Evolutionary conservation across 108 stramenopile genomes (phyloP).

Genomic region (Aurantiochytrium sp.): DNA sequence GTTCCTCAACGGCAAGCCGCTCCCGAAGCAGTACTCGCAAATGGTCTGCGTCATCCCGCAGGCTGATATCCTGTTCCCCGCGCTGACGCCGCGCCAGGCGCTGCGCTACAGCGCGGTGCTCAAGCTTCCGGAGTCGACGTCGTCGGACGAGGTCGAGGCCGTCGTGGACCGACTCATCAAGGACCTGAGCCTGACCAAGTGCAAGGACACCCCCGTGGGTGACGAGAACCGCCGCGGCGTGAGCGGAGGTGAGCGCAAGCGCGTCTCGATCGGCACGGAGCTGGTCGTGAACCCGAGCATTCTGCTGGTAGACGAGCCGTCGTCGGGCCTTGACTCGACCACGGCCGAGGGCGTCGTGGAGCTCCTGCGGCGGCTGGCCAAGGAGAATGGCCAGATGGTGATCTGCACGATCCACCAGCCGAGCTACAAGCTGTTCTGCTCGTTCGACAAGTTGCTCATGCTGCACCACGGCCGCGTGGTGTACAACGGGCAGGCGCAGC

Average conservation of each 20-base stretch:
- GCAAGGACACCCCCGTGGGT: not conserved
- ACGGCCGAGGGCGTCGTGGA: conserved; percentile 64
- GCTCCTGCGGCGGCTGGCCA: conserved; percentile 31
- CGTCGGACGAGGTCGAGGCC: not conserved
- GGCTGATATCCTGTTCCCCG: conserved; percentile 49
- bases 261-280: conserved; percentile 44
- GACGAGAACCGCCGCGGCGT: conserved; percentile 33
- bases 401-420: conserved; percentile 82
- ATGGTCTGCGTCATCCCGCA: conserved; percentile 45
- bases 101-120: conserved; percentile 35
- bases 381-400: conserved; percentile 55
- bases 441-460: conserved; percentile 71
- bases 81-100: conserved; percentile 40
- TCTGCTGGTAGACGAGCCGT: conserved; percentile 51
- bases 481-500: conserved; percentile 69
- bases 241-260: conserved; percentile 47
- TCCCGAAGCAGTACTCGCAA: not conserved
- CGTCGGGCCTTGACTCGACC: conserved; percentile 67
- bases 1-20: not conserved
- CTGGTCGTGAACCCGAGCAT: conserved; percentile 35
- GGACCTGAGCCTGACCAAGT: not conserved
- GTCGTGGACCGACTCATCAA: not conserved
- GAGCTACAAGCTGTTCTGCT: conserved; percentile 69
- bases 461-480: conserved; percentile 73
- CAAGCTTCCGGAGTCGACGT: conserved; percentile 17